Evolutionary conservation across 164 flowering plant species (phyloP), one percentile per base, ranked within the genome.

Genomic region (Liquidambar formosana): DNA sequence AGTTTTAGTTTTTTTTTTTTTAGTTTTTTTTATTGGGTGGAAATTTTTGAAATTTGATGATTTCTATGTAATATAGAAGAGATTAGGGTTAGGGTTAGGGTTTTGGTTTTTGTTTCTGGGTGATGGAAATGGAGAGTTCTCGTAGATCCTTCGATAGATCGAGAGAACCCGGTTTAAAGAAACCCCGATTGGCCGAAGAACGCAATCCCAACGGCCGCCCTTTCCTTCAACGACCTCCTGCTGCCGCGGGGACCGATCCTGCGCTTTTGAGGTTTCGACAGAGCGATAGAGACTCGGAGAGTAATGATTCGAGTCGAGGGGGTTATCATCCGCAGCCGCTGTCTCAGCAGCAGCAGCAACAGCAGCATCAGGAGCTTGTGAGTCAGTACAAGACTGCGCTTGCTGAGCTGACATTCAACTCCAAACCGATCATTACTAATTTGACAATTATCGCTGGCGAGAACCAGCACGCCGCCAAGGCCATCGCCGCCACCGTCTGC

Each of bases 401-500:
- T 0, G 83, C 92, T 4, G 99, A 95, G 80, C 86, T 95, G 51
- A 95, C 96, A 0, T 88, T 95, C 77, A 95, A 95, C 73, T 93
- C 98, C 14, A 95, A 95, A 74, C 99, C 99, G 26, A 93, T 93
- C 25, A 96, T 96, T 45, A 96, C 97, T 1, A 96, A 93, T 71
- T 76, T 96, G 82, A 93, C 99, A 0, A 96, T 96, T 43, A 93
- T 96, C 27, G 99, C 99, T 0, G 99, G 98, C 0, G 98, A 96
- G 81, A 96, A 88, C 68, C 69, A 71, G 59, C 91, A 80, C 12
- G 97, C 96, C 1, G 97, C 99, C 3, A 91, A 90, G 79, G 86
- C 91, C 19, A 85, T 96, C 26, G 92, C 90, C 0, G 85, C 86
- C 15, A 77, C 87, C 44, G 68, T 96, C 70, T 90, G 90, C 79